These are phyloP conservation scores for Triadica sebifera DNA, from an alignment of 345 rosid genomes.

Conservation along the genomic window DNA sequence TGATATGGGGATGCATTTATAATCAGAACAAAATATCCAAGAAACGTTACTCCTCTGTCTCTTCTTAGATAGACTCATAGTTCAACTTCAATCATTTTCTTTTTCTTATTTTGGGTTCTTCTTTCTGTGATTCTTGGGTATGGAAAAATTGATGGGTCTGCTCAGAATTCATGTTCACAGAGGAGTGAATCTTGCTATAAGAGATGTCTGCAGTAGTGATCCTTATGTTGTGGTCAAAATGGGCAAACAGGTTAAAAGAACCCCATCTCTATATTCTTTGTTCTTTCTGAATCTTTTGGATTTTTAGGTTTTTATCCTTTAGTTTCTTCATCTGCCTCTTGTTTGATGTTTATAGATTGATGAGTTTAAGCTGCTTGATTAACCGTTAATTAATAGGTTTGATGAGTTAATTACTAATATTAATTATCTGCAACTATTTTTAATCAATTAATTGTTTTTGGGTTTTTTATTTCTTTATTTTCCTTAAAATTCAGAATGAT, in stretches of 20 bases:
- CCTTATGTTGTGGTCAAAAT: constrained; percentile 30
- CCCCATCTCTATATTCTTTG: background rate
- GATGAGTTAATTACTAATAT: background rate
- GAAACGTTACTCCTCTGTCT: no score
- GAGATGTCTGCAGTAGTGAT: constrained; percentile 29
- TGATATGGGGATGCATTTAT: no score
- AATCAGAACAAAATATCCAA: no score
- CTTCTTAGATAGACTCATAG: no score
- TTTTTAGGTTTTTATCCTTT: background rate
- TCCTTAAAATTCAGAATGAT: no score
- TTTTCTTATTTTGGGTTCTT: no score
- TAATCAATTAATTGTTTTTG: no score
- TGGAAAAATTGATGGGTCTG: constrained; percentile 29
- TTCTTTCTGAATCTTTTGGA: background rate
- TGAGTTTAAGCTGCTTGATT: background rate
- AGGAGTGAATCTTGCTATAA: constrained; percentile 32
- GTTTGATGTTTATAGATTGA: background rate
- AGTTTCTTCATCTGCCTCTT: background rate
- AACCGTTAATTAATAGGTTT: no score
- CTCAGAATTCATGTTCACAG: constrained; percentile 25
- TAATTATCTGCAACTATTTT: no score
- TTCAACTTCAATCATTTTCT: no score
- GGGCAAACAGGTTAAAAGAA: constrained; percentile 24
- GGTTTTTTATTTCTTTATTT: no score
- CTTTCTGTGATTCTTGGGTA: background rate